Evolutionary conservation across 2,329 filamentous ascomycete genomes (phyloP), one percentile per base, ranked within the genome.

Genomic region (Furcasterigmium sp.): DNA sequence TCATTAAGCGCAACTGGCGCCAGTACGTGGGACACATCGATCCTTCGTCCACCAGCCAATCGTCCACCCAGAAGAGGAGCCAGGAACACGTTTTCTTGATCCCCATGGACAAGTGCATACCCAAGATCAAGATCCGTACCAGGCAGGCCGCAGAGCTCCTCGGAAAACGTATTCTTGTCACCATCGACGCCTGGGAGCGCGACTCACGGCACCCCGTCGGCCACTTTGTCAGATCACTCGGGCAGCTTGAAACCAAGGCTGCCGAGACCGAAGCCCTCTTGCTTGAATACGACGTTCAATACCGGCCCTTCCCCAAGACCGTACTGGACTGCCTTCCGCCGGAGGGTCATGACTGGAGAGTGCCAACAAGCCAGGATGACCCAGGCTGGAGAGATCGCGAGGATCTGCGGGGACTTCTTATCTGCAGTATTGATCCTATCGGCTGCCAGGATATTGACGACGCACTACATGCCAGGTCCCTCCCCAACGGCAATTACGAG

Each of bases 381-480:
- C 82, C 87, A 17, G 90, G 91, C 13, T 98, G 93, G 93, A 82
- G 76, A 54, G 87, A 85, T 51, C 78, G 93, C 49, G 78, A 82
- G 56, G 93, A 98, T 69, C 75, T 97, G 32, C 80, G 93, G 53
- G 82, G 84, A 52, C 78, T 96, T 11, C 75, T 95, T 35, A 88
- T 98, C 50, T 98, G 93, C 76, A 97, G 91, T 67, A 98, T 98
- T 56, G 93, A 98, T 60, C 93, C 93, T 39, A 80, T 89, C 23
- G 91, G 91, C 2, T 98, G 93, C 64, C 91, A 97, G 57, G 93
- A 98, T 70, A 98, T 98, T 46, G 93, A 98, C 56, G 94, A 98
- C 65, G 93, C 93, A 15, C 78, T 98, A 7, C 94, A 98, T 63
- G 91, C 93, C 7, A 78, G 83, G 47, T 75, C 77, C 40, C 69